phyloP scores from a whole-genome alignment of 331 rosid species.

The Ulmus americana region DNA sequence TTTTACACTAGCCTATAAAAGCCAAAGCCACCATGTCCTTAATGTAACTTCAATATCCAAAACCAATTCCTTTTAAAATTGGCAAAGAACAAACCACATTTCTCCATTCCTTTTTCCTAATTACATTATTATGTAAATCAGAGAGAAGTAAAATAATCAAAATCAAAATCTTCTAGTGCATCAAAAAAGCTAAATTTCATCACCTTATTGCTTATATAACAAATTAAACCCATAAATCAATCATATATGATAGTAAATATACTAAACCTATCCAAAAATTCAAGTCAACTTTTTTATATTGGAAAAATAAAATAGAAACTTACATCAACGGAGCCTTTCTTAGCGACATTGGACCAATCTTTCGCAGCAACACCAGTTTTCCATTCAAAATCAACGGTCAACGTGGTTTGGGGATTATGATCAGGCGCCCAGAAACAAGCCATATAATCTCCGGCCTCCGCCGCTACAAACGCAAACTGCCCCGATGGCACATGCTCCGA shows the following conservation, averaged over 20 bases:
- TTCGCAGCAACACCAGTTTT: constrained; percentile 77
- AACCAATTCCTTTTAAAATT: background rate
- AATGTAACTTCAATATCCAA: background rate
- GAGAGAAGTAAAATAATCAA: background rate
- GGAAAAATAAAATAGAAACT: constrained; percentile 18
- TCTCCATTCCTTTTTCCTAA: background rate
- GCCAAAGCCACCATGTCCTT: background rate
- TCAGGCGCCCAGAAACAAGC: constrained; percentile 68
- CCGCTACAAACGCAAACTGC: constrained; percentile 54
- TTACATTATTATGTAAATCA: background rate
- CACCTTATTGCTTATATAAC: too few relatives aligned
- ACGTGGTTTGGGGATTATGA: constrained; percentile 38
- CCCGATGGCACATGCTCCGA: constrained; percentile 59
- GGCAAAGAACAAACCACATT: background rate
- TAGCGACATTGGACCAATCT: constrained; percentile 76
- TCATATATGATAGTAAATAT: background rate
- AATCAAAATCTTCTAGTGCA: background rate
- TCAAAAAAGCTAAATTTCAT: too few relatives aligned
- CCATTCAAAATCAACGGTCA: constrained; percentile 80
- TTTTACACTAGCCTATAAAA: background rate
- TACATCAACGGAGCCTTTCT: constrained; percentile 81
- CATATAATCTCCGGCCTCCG: constrained; percentile 72
- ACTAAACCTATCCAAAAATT: background rate
- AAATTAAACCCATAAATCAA: background rate
- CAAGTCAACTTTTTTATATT: background rate